Base-by-base conservation (phyloP, 306 rosid genomes). In the Inga leiocalycina region DNA sequence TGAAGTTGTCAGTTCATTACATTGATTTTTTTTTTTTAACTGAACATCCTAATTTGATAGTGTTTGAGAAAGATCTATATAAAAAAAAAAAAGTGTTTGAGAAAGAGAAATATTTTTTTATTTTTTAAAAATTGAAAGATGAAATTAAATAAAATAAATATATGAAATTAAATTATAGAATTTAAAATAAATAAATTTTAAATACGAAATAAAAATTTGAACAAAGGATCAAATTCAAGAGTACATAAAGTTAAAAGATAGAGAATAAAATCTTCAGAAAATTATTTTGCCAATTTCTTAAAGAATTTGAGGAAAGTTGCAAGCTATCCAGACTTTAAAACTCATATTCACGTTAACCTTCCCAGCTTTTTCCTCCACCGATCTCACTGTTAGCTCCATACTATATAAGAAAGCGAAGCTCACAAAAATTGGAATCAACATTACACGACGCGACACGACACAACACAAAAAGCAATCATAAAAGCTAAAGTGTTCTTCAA, bases 331-430 rank as follows among this genome's bases (percentile, higher is more conserved):
- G 43, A 5, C 43, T 39, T 0, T 39, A 39, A 39, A 27, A 27
- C 16, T 14, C 72, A 14, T 32, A 19, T 1, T 67, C 72, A 14
- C n/a, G 71, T 66, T 34, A 19, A 15, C 20, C 57, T 51, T 51
- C 22, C 44, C 3, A 14, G 54, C 1, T 14, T 39, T 39, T 6
- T 5, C 11, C 6, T 64, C 69, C 8, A 78, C 71, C 86, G 5
- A 66, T 74, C 81, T 54, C 76, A 67, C 82, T 35, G 56, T 6
- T 24, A 41, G 59, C 74, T 79, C 68, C 72, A 48, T 48, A 0
- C 20, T 59, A 45, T 83, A 78, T 76, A 87, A 66, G 79, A 37
- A 78, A 79, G 75, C 86, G 41, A 79, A 46, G 32, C 73, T 16
- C 37, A 64, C 19, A 76, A 78, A 71, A 77, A 65, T 70, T 54